Evolutionary conservation across 1,284 basidiomycete species (phyloP).

Genomic region (Amylostereum areolatum): DNA sequence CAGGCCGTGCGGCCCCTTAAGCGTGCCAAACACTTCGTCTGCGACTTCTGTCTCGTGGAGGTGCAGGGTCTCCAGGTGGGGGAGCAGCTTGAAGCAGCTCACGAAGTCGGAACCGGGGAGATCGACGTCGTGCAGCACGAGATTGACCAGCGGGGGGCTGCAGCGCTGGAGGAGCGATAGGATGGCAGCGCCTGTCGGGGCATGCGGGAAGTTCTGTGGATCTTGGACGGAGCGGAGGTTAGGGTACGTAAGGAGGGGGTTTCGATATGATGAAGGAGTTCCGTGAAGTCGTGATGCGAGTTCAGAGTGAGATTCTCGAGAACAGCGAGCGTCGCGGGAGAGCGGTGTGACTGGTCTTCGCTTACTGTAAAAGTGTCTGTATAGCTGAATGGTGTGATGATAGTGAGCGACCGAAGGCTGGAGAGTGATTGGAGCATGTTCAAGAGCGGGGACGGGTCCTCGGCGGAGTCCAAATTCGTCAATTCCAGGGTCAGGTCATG

Average conservation of each 20-base stretch:
- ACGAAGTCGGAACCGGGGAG: constrained; percentile 37
- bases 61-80: constrained; percentile 40
- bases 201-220: constrained; percentile 32
- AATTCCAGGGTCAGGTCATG: constrained; percentile 29
- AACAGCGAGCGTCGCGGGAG: constrained; percentile 10
- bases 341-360: neutral
- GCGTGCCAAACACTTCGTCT: constrained; percentile 36
- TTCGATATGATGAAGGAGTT: constrained; percentile 35
- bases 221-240: constrained; percentile 36
- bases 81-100: constrained; percentile 32
- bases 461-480: constrained; percentile 11
- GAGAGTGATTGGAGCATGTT: neutral
- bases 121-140: constrained; percentile 55
- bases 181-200: constrained; percentile 32
- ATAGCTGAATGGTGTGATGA: too few relatives aligned
- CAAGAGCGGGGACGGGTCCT: too few relatives aligned
- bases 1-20: constrained; percentile 34
- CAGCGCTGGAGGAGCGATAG: constrained; percentile 33
- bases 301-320: constrained; percentile 35
- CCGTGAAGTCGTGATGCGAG: constrained; percentile 37
- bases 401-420: neutral
- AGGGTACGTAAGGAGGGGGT: constrained; percentile 39
- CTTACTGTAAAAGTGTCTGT: too few relatives aligned
- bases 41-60: constrained; percentile 58
- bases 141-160: constrained; percentile 36